Base-by-base conservation (phyloP, 768 basidiomycete genomes). In the Termitomyces sp. region DNA sequence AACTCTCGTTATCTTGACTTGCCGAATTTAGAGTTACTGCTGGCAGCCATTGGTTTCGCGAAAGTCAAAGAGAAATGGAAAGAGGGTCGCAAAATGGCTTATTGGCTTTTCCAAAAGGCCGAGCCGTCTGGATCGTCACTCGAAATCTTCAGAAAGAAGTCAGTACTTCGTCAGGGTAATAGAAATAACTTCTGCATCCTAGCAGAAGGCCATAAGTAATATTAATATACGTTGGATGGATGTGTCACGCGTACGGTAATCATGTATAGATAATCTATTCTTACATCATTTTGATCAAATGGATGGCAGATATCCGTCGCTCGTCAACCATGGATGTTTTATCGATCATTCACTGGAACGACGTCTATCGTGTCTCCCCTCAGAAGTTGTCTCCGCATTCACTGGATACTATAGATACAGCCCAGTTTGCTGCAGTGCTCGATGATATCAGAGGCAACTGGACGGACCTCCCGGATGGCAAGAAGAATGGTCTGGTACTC, bases 1-100 rank as follows among this genome's bases (percentile, higher is more conserved):
- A 97, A 97, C 68, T 95, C 94, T 4, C 83, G 94, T 14, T 95
- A 94, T 67, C 70, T 91, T 60, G 81, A 85, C 10, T 74, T 80
- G 17, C 78, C 81, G 19, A 79, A 79, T 45, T 75, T 94, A 7
- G 70, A 69, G 23, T 66, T 67, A 3, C 70, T 92, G 43, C 85
- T 92, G 86, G 55, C 65, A 0, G 63, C 71, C 6, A 66, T 92
- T 6, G 91, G 91, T 0, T 94, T 94, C 65, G 64, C 60, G 0
- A 72, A 84, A 64, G 66, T 87, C 21, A 76, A 79, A 54, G 77
- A 76, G 45, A 77, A 79, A 59, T 89, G 86, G 84, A 84, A 78
- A 63, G 65, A 70, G 23, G 82, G 82, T 14, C 87, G 92, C 5
- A 96, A 91, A 70, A 94, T 96, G 80, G 86, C 77, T 3, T 97